Percentiles rank a stretch among this genome's conserved stretches.
These are phyloP conservation scores for Arxiozyma telluris DNA, from an alignment of 1,139 yeast species.

Conservation along the genomic window DNA sequence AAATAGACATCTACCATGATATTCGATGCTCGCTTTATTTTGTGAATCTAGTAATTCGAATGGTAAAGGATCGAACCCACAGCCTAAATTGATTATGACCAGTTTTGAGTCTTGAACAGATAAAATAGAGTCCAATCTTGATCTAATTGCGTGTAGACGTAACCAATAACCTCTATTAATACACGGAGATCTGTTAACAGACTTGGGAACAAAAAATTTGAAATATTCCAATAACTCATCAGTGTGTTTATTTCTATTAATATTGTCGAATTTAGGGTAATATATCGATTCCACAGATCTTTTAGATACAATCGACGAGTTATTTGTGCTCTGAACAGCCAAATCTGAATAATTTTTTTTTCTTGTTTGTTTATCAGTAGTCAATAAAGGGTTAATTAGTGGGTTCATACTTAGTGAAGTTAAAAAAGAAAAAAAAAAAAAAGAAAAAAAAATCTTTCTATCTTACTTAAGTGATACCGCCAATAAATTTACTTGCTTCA, in stretches of 20 bases:
- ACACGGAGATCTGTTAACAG: constrained; percentile 61
- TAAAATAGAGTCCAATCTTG: constrained; percentile 40
- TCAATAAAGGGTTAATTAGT: constrained; percentile 5
- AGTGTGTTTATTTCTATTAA: constrained; percentile 26
- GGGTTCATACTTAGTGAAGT: background rate
- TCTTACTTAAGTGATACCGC: background rate
- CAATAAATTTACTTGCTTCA: too few relatives aligned
- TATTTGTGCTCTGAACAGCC: constrained; percentile 74
- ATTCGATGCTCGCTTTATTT: constrained; percentile 18
- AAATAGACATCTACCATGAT: constrained; percentile 37
- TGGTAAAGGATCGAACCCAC: constrained; percentile 76
- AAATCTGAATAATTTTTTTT: constrained; percentile 47
- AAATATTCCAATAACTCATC: constrained; percentile 40
- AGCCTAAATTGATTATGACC: constrained; percentile 61
- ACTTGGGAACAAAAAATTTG: constrained; percentile 57
- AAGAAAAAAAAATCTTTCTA: background rate
- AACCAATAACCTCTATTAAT: constrained; percentile 82
- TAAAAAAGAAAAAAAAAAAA: too few relatives aligned
- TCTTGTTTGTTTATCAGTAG: constrained; percentile 37
- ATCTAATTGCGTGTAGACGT: constrained; percentile 61
- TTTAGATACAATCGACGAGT: constrained; percentile 75
- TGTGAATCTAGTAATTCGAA: constrained; percentile 47
- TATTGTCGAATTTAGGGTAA: constrained; percentile 34
- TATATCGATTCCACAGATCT: constrained; percentile 69
- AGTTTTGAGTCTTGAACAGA: constrained; percentile 19